Percentiles rank a stretch among this genome's conserved stretches.
Evolutionary conservation across 2,329 filamentous ascomycete genomes (phyloP).

Genomic region (Phaeosphaeriaceae sp.): DNA sequence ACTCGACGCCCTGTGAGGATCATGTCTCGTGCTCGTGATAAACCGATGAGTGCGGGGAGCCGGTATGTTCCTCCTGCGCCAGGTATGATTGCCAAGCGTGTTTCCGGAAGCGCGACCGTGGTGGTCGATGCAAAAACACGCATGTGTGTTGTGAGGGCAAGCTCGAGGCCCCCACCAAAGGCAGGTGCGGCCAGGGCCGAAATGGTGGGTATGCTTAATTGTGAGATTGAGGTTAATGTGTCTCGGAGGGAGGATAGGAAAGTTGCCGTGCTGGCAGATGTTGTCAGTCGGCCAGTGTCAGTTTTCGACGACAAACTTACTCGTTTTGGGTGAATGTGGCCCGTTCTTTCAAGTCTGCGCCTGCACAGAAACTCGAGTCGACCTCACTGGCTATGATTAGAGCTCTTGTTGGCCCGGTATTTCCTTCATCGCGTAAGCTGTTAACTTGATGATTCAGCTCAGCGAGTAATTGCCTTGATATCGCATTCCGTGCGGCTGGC

Average conservation of each 20-base stretch:
- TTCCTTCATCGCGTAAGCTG: constrained; percentile 67
- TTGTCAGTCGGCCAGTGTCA: constrained; percentile 14
- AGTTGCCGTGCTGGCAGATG: constrained; percentile 67
- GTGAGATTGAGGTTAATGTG: constrained; percentile 75
- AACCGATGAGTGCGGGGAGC: constrained; percentile 80
- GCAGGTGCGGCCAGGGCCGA: constrained; percentile 84
- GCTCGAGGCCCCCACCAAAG: constrained; percentile 90
- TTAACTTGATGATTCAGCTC: constrained; percentile 76
- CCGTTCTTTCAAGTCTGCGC: constrained; percentile 92
- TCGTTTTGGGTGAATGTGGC: constrained; percentile 76
- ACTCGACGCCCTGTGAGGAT: constrained; percentile 91
- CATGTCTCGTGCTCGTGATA: constrained; percentile 82
- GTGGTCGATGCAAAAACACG: constrained; percentile 84
- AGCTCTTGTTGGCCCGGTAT: constrained; percentile 71
- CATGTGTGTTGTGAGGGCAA: constrained; percentile 87
- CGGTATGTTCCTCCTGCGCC: constrained; percentile 93
- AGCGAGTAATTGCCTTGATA: constrained; percentile 78
- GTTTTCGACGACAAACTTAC: constrained; percentile 57
- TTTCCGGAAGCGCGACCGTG: constrained; percentile 84
- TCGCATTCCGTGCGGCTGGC: constrained; percentile 84
- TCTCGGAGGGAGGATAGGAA: constrained; percentile 80
- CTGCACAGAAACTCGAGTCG: constrained; percentile 90
- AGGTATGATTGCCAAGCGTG: constrained; percentile 89
- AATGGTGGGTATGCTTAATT: constrained; percentile 87
- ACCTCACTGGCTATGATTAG: constrained; percentile 83